These are phyloP conservation scores for Rhododendron ovatum DNA, from an alignment of 148 eudicot species.

Conservation along the genomic window DNA sequence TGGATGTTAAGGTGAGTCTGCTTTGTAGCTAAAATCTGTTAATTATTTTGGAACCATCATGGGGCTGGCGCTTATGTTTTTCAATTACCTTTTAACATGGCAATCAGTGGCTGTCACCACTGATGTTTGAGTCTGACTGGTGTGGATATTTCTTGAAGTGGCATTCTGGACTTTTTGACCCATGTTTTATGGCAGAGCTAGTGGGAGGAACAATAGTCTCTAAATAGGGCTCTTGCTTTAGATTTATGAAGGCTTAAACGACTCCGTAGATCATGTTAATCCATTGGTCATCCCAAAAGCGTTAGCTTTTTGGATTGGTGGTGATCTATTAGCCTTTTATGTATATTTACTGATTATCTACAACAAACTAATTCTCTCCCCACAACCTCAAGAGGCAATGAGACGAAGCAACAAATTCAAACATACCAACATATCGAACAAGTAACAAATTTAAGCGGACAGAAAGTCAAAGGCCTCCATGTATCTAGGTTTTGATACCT, in stretches of 20 bases:
- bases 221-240: background rate
- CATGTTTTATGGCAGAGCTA: background rate
- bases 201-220: background rate
- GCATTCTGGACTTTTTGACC: background rate
- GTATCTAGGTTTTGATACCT: background rate
- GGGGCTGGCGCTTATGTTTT: background rate
- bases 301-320: background rate
- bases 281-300: background rate
- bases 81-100: background rate
- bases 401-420: background rate
- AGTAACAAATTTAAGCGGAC: background rate
- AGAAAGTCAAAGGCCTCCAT: background rate
- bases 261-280: background rate
- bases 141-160: background rate
- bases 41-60: background rate
- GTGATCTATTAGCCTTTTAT: background rate
- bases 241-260: background rate
- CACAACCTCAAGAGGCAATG: background rate
- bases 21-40: conserved; percentile 1
- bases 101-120: background rate
- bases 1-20: conserved; percentile 71
- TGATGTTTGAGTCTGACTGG: background rate
- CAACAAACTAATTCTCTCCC: background rate
- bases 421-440: background rate
- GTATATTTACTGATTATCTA: background rate